Conservation (phyloP, 164 flowering plant species). For the grape (Vitis vinifera) region DNA sequence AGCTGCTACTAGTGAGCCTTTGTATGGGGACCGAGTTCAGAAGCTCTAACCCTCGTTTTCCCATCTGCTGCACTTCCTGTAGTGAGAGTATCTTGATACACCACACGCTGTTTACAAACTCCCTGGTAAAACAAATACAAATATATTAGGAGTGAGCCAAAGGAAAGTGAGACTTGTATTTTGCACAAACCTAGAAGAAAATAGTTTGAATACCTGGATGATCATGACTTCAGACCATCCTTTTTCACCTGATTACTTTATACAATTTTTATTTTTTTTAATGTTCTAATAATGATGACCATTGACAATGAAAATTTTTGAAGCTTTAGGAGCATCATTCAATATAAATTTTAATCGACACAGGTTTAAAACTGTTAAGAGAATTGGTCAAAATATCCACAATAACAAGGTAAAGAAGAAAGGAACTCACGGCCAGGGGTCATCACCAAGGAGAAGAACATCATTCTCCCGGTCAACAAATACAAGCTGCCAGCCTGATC, state of each 20-base stretch:
- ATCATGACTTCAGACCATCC: no score
- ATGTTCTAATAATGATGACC: no score
- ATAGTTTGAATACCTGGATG: no score
- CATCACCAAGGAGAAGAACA: slow-evolving; percentile 97
- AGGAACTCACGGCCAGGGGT: slow-evolving; percentile 91
- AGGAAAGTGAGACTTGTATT: neutral
- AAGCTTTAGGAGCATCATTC: neutral
- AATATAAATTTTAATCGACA: no score
- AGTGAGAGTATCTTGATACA: slow-evolving; percentile 96
- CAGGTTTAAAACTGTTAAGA: neutral
- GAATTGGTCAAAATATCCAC: neutral
- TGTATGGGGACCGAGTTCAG: slow-evolving; percentile 57
- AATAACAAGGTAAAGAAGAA: neutral
- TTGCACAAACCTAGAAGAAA: no score
- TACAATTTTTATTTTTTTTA: no score
- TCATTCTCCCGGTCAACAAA: slow-evolving; percentile 98
- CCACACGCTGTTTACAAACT: slow-evolving; percentile 88
- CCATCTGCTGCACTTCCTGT: slow-evolving; percentile 88
- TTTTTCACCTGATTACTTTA: no score
- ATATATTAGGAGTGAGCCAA: neutral
- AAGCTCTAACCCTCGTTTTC: slow-evolving; percentile 67
- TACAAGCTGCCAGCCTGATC: slow-evolving; percentile 99
- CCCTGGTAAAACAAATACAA: slow-evolving; percentile 46
- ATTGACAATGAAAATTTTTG: no score
- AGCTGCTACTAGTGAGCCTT: slow-evolving; percentile 55